phyloP scores from a whole-genome alignment of 1,139 yeast species.

The Geotrichum cucujoidarum region DNA sequence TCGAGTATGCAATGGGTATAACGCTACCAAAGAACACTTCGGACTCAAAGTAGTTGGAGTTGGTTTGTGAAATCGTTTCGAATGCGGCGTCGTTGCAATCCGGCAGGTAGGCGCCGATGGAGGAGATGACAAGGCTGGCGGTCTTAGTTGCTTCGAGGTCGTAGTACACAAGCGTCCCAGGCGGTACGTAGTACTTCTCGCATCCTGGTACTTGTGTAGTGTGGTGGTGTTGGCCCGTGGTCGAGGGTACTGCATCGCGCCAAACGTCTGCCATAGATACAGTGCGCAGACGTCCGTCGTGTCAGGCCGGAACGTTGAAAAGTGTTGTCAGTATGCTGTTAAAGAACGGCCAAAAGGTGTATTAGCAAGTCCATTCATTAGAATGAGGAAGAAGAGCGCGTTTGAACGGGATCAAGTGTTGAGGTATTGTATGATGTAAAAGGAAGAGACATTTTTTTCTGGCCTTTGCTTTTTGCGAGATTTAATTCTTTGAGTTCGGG shows the following conservation, averaged over 20 bases:
- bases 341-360: background rate
- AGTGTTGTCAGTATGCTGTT: background rate
- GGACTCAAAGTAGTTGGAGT: background rate
- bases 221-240: too few relatives aligned
- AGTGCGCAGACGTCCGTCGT: background rate
- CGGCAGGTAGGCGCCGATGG: conserved; percentile 22
- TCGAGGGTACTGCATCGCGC: conserved; percentile 18
- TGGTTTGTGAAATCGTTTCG: conserved; percentile 1
- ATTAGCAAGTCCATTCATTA: background rate
- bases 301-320: too few relatives aligned
- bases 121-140: conserved; percentile 17
- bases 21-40: conserved; percentile 27
- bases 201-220: conserved; percentile 10
- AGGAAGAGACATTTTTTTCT: too few relatives aligned
- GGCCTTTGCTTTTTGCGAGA: too few relatives aligned
- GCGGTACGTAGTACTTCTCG: conserved; percentile 25
- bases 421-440: background rate
- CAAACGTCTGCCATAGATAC: conserved; percentile 18
- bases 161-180: conserved; percentile 25
- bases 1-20: conserved; percentile 35
- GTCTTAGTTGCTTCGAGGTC: conserved; percentile 21
- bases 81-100: conserved; percentile 18
- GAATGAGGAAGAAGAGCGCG: background rate
- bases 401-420: background rate
- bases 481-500: too few relatives aligned